These are phyloP conservation scores for Quercus cerris DNA, from an alignment of 306 rosid species.

Conservation along the genomic window DNA sequence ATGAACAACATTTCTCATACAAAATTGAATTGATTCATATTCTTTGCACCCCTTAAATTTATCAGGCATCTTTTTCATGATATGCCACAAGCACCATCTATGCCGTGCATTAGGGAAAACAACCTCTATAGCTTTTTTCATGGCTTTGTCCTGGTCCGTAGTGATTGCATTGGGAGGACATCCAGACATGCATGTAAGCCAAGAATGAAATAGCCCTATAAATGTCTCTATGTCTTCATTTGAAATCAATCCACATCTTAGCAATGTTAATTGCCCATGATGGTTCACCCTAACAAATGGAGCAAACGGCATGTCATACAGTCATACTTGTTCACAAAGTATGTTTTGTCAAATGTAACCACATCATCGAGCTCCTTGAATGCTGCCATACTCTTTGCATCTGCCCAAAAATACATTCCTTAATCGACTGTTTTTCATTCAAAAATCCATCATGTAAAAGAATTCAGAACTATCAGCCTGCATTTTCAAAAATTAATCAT, in stretches of 20 bases:
- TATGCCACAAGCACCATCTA: slow-evolving; percentile 26
- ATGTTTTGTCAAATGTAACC: slow-evolving; percentile 10
- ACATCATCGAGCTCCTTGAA: too few relatives aligned
- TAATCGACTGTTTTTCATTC: too few relatives aligned
- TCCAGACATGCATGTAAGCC: slow-evolving; percentile 20
- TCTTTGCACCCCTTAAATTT: slow-evolving; percentile 3
- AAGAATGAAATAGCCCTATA: slow-evolving; percentile 22
- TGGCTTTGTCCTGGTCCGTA: not conserved
- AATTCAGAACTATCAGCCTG: too few relatives aligned
- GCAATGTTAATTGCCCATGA: not conserved
- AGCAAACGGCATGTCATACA: slow-evolving; percentile 6
- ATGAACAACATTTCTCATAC: not conserved
- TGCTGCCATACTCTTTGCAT: too few relatives aligned
- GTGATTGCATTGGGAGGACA: slow-evolving; percentile 18
- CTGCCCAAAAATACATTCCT: too few relatives aligned
- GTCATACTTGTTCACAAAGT: not conserved
- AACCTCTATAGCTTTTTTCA: not conserved
- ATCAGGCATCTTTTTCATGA: slow-evolving; percentile 18
- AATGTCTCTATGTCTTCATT: not conserved
- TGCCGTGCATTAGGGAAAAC: slow-evolving; percentile 16
- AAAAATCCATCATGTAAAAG: too few relatives aligned
- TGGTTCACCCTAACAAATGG: slow-evolving; percentile 5
- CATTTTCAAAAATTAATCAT: too few relatives aligned
- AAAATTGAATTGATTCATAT: slow-evolving; percentile 8
- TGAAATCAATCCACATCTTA: slow-evolving; percentile 6